A percentile compares a stretch with the other conserved stretches of the same genome.
phyloP scores from a whole-genome alignment of 2,329 filamentous ascomycete species.

The Fusarium staphyleae region DNA sequence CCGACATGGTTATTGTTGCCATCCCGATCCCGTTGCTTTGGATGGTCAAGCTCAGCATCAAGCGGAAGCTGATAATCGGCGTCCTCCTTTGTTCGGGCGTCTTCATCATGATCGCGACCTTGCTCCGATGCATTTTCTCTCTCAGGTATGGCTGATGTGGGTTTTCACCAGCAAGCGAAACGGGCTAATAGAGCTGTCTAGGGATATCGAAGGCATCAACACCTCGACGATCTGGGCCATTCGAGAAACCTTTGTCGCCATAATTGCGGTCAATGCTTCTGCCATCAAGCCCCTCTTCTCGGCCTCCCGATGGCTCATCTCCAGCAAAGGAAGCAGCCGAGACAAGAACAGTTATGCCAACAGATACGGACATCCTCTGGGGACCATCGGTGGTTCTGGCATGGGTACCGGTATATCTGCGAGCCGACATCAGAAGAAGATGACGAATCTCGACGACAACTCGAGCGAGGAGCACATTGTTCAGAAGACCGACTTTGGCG shows the following conservation, averaged over 20 bases:
- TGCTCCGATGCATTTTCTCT: conserved; percentile 51
- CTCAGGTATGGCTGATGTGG: conserved; percentile 29
- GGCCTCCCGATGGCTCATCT: conserved; percentile 43
- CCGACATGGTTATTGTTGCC: conserved; percentile 48
- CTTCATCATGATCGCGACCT: conserved; percentile 52
- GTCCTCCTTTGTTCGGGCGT: conserved; percentile 52
- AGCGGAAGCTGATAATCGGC: conserved; percentile 49
- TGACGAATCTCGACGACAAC: conserved; percentile 40
- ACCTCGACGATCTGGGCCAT: conserved; percentile 52
- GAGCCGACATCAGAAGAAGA: conserved; percentile 32
- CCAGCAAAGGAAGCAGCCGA: conserved; percentile 44
- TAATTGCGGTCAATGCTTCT: conserved; percentile 52
- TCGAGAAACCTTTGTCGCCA: conserved; percentile 54
- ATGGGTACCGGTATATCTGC: conserved; percentile 11
- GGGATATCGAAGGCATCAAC: conserved; percentile 48
- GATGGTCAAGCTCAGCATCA: conserved; percentile 48
- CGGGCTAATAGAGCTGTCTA: conserved; percentile 1
- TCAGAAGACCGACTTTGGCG: conserved; percentile 26
- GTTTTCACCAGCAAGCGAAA: too few species aligned
- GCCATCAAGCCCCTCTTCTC: conserved; percentile 52
- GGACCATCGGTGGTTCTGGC: conserved; percentile 38
- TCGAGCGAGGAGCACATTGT: conserved; percentile 46
- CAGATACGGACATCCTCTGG: conserved; percentile 37
- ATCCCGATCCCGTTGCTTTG: conserved; percentile 52
- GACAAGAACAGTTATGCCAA: conserved; percentile 39